Conservation (phyloP, 306 rosid species). For the Luffa acutangula region DNA sequence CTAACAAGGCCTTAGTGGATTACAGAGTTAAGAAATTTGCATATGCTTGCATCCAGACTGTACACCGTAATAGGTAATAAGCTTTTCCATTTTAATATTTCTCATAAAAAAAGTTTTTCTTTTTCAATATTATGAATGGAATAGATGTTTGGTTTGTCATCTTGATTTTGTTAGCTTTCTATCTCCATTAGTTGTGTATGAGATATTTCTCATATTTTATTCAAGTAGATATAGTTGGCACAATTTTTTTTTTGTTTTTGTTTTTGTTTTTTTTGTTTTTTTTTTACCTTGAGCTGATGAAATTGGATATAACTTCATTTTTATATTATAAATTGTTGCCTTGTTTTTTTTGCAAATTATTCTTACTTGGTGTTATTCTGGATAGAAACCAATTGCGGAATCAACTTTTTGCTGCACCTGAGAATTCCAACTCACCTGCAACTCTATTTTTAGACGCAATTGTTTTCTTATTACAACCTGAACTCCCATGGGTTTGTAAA, state of each 20-base stretch:
- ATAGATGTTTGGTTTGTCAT: not conserved
- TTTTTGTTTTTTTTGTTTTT: not conserved
- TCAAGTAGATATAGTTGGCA: not conserved
- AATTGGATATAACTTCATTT: not conserved
- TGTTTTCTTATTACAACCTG: slow-evolving; percentile 50
- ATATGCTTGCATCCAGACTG: slow-evolving; percentile 55
- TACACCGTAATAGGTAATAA: slow-evolving; percentile 68
- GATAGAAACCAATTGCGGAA: slow-evolving; percentile 55
- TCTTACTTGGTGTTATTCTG: slow-evolving; percentile 27
- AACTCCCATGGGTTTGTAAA: slow-evolving; percentile 86
- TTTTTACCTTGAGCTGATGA: not conserved
- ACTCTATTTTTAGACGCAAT: slow-evolving; percentile 58
- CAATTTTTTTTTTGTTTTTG: not conserved
- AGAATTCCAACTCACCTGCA: slow-evolving; percentile 35
- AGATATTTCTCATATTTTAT: not conserved
- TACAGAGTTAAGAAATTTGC: slow-evolving; percentile 69
- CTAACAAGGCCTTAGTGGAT: slow-evolving; percentile 52
- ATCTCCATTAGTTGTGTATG: not conserved
- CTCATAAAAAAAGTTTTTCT: not conserved
- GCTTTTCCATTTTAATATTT: not conserved
- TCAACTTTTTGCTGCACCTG: slow-evolving; percentile 48
- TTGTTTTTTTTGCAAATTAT: not conserved
- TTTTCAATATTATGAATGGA: not conserved
- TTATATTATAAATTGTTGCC: not conserved
- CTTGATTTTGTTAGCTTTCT: not conserved